Percentiles rank a stretch among this genome's conserved stretches.
phyloP scores from a whole-genome alignment of 495 filamentous ascomycete species.

The Penicillium pulvis region DNA sequence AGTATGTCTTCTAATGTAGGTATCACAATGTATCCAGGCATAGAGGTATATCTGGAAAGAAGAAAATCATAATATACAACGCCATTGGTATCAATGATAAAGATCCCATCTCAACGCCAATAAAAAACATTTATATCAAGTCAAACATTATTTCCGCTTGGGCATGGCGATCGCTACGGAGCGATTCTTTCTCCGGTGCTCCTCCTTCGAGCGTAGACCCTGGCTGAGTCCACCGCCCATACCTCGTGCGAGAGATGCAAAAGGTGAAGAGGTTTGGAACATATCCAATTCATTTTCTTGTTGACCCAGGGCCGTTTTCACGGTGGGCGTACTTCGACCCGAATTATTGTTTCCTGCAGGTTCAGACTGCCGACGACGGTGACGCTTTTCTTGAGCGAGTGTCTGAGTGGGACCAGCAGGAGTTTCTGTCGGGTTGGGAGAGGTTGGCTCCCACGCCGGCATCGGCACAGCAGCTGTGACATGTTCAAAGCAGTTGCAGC shows the following conservation, averaged over 20 bases:
- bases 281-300: conserved; percentile 39
- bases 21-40: not conserved
- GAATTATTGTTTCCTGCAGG: conserved; percentile 14
- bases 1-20: too few species aligned
- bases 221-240: conserved; percentile 48
- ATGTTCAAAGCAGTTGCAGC: conserved; percentile 52
- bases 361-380: conserved; percentile 29
- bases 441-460: conserved; percentile 25
- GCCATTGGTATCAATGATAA: not conserved
- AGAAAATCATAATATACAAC: not conserved
- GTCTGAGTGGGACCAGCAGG: conserved; percentile 1
- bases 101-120: not conserved
- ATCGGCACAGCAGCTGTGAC: conserved; percentile 33
- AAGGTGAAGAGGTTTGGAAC: conserved; percentile 47
- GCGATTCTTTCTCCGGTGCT: conserved; percentile 28
- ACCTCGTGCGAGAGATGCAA: conserved; percentile 49
- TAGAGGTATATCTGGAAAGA: not conserved
- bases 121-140: conserved; percentile 6
- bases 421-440: conserved; percentile 13
- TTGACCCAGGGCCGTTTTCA: conserved; percentile 23
- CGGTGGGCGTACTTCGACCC: conserved; percentile 11
- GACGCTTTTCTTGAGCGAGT: conserved; percentile 22
- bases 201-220: conserved; percentile 38
- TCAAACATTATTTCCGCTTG: conserved; percentile 8
- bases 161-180: conserved; percentile 20